Conservation (phyloP, 2,329 filamentous ascomycete genomes). For the Cladosporium sp. region DNA sequence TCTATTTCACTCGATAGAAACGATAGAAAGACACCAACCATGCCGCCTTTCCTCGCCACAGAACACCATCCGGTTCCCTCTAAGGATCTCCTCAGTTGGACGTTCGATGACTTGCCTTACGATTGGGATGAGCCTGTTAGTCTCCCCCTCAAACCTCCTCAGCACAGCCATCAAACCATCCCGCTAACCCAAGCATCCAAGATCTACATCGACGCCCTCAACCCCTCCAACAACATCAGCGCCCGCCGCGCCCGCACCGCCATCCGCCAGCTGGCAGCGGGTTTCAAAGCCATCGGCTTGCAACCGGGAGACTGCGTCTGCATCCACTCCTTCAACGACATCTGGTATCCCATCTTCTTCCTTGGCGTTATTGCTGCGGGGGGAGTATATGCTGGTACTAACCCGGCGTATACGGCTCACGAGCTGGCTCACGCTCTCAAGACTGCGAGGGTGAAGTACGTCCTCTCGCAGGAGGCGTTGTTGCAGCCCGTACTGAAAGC, state of each 20-base stretch:
- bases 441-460: conserved; percentile 31
- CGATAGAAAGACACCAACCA: conserved; percentile 9
- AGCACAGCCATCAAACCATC: background rate
- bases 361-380: conserved; percentile 34
- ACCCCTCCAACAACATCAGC: conserved; percentile 44
- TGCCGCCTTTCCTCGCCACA: conserved; percentile 32
- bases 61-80: conserved; percentile 39
- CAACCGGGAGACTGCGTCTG: conserved; percentile 50
- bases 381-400: conserved; percentile 36
- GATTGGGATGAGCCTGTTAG: conserved; percentile 47
- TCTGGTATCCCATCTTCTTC: conserved; percentile 33
- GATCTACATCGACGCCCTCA: conserved; percentile 50
- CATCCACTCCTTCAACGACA: conserved; percentile 55
- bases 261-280: conserved; percentile 49
- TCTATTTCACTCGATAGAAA: too few species aligned
- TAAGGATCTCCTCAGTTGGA: conserved; percentile 52
- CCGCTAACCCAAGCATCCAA: conserved; percentile 20
- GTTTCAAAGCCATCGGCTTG: conserved; percentile 47
- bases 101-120: conserved; percentile 48
- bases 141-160: conserved; percentile 7
- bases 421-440: conserved; percentile 36
- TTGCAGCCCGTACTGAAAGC: conserved; percentile 35
- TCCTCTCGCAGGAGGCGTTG: conserved; percentile 32
- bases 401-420: conserved; percentile 33
- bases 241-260: conserved; percentile 43